Evolutionary conservation across 1,139 yeast genomes (phyloP).

Genomic region (Debaryomycetaceae sp.): DNA sequence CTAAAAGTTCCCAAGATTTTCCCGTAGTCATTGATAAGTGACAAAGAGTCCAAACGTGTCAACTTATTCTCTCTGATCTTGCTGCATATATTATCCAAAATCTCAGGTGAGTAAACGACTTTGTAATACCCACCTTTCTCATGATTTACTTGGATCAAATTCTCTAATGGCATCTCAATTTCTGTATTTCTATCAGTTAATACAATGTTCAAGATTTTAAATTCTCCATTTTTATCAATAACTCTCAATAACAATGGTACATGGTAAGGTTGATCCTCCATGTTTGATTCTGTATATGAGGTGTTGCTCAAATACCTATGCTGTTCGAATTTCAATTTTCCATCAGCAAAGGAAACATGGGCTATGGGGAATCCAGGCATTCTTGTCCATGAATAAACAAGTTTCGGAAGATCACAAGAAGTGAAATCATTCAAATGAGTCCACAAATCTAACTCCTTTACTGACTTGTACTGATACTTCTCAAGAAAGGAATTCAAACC

Average conservation of each 20-base stretch:
- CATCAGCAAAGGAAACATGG: slow-evolving; percentile 28
- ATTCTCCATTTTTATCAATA: slow-evolving; percentile 21
- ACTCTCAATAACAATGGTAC: slow-evolving; percentile 51
- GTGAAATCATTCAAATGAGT: slow-evolving; percentile 28
- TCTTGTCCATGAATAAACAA: slow-evolving; percentile 58
- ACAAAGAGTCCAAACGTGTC: slow-evolving; percentile 26
- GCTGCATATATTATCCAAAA: slow-evolving; percentile 20
- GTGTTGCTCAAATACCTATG: slow-evolving; percentile 42
- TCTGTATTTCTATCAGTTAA: slow-evolving; percentile 47
- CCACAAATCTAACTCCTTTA: slow-evolving; percentile 62
- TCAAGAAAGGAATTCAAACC: slow-evolving; percentile 44
- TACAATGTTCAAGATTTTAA: slow-evolving; percentile 35
- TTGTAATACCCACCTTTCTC: slow-evolving; percentile 48
- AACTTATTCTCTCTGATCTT: slow-evolving; percentile 21
- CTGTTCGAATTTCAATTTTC: slow-evolving; percentile 44
- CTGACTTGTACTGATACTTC: slow-evolving; percentile 29
- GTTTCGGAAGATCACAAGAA: slow-evolving; percentile 31
- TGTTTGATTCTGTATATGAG: slow-evolving; percentile 19
- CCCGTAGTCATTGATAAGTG: slow-evolving; percentile 37
- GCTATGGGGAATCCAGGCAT: slow-evolving; percentile 59
- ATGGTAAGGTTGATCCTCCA: slow-evolving; percentile 48
- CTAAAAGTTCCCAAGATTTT: slow-evolving; percentile 22
- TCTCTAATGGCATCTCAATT: slow-evolving; percentile 25
- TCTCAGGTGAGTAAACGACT: slow-evolving; percentile 20
- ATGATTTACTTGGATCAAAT: slow-evolving; percentile 35